Evolutionary conservation across 352 stramenopile genomes (phyloP).

Genomic region (Thraustotheca clavata): DNA sequence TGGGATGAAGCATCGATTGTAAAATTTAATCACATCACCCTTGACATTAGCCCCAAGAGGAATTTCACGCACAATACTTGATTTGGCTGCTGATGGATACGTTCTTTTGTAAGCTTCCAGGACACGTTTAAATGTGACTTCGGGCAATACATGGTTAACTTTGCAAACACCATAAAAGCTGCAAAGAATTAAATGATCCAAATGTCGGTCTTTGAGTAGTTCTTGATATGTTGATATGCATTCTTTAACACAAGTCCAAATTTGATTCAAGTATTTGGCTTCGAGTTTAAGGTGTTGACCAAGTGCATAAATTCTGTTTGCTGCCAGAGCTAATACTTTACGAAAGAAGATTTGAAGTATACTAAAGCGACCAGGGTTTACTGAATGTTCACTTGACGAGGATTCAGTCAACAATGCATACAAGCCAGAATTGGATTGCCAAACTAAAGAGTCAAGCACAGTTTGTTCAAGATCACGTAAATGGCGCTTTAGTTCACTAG

Average conservation of each 20-base stretch:
- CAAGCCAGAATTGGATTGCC: constrained; percentile 59
- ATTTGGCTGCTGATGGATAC: constrained; percentile 28
- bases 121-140: constrained; percentile 71
- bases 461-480: constrained; percentile 81
- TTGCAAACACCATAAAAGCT: constrained; percentile 82
- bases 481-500: constrained; percentile 69
- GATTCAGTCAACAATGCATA: constrained; percentile 38
- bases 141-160: constrained; percentile 55
- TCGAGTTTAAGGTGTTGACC: constrained; percentile 61
- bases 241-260: constrained; percentile 82
- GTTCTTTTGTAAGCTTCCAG: constrained; percentile 58
- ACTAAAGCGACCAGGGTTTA: constrained; percentile 29
- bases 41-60: constrained; percentile 44
- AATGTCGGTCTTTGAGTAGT: constrained; percentile 50
- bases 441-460: constrained; percentile 70
- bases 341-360: constrained; percentile 75
- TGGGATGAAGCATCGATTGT: constrained; percentile 77
- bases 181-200: constrained; percentile 77
- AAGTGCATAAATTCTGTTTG: constrained; percentile 67
- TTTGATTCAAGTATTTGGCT: constrained; percentile 68
- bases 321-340: constrained; percentile 76
- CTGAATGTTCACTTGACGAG: constrained; percentile 1
- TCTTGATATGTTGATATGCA: constrained; percentile 37
- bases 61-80: constrained; percentile 59
- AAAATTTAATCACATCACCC: constrained; percentile 87